phyloP scores from a whole-genome alignment of 148 eudicot genomes.

The Polygonum maritimum region DNA sequence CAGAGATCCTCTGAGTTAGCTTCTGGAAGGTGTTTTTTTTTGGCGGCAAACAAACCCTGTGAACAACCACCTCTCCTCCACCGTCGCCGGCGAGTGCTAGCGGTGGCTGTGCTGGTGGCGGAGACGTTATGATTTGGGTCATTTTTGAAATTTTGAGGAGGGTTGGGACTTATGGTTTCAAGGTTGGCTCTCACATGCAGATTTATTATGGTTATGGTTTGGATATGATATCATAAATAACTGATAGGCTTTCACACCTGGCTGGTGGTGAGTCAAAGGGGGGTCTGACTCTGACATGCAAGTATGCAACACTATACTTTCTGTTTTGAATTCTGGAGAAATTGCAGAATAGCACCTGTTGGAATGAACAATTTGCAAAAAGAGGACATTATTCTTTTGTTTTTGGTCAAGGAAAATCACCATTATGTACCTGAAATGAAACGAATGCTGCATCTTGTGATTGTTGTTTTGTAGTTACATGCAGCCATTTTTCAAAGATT shows the following conservation, averaged over 20 bases:
- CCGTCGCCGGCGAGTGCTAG: neutral
- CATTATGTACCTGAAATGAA: too few species aligned
- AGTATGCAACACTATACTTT: neutral
- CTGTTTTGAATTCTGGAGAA: neutral
- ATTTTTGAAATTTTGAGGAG: neutral
- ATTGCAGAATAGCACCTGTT: neutral
- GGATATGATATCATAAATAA: neutral
- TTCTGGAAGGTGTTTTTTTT: slow-evolving; percentile 44
- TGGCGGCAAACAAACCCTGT: slow-evolving; percentile 73
- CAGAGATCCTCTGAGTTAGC: slow-evolving; percentile 47
- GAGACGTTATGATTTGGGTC: slow-evolving; percentile 15
- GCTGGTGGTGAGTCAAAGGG: slow-evolving; percentile 2
- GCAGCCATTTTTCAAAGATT: too few species aligned
- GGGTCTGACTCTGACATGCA: slow-evolving; percentile 2
- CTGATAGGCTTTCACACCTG: neutral
- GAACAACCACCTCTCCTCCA: slow-evolving; percentile 23
- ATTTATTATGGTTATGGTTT: neutral
- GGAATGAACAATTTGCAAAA: too few species aligned
- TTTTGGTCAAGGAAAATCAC: too few species aligned
- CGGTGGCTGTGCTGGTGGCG: neutral
- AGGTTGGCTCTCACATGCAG: neutral
- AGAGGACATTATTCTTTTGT: too few species aligned
- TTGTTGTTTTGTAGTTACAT: too few species aligned
- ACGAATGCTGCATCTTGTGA: too few species aligned
- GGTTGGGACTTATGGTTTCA: neutral